Percentiles rank a stretch among this genome's conserved stretches.
These are phyloP conservation scores for Fusarium concolor DNA, from an alignment of 2,329 filamentous ascomycete species.

Conservation along the genomic window DNA sequence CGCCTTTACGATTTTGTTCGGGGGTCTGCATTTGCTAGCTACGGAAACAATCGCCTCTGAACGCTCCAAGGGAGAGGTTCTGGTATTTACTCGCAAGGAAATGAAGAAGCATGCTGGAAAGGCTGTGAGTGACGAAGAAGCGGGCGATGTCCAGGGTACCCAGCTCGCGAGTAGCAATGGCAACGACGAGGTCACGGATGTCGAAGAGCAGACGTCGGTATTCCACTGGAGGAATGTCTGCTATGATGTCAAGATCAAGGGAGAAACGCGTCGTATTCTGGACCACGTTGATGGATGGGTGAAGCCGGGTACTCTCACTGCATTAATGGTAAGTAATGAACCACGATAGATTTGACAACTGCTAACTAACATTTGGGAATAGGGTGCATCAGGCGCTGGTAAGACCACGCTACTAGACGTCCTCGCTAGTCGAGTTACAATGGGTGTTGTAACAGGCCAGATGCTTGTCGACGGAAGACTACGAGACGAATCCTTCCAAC, in stretches of 20 bases:
- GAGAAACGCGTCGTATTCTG: conserved; percentile 72
- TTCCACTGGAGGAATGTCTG: conserved; percentile 79
- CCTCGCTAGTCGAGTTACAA: conserved; percentile 82
- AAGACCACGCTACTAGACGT: conserved; percentile 89
- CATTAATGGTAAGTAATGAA: conserved; percentile 73
- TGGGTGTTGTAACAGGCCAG: conserved; percentile 85
- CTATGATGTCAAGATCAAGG: conserved; percentile 77
- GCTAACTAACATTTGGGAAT: conserved; percentile 84
- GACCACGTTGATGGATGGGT: conserved; percentile 79
- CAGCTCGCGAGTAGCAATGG: conserved; percentile 71
- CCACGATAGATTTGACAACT: conserved; percentile 82
- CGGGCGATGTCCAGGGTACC: background rate
- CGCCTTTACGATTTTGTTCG: conserved; percentile 38
- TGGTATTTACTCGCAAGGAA: conserved; percentile 40
- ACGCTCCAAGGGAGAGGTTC: conserved; percentile 38
- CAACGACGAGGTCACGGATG: conserved; percentile 8
- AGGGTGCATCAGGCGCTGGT: conserved; percentile 79
- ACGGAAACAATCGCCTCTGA: conserved; percentile 39
- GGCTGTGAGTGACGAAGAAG: conserved; percentile 57
- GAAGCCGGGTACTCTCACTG: conserved; percentile 78
- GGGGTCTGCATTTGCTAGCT: conserved; percentile 32
- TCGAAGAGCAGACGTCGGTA: conserved; percentile 51
- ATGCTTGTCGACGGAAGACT: conserved; percentile 73
- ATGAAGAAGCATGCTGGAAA: conserved; percentile 53
- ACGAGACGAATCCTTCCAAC: conserved; percentile 82